These are phyloP conservation scores for Russula olivacea DNA, from an alignment of 768 basidiomycete genomes.

Conservation along the genomic window DNA sequence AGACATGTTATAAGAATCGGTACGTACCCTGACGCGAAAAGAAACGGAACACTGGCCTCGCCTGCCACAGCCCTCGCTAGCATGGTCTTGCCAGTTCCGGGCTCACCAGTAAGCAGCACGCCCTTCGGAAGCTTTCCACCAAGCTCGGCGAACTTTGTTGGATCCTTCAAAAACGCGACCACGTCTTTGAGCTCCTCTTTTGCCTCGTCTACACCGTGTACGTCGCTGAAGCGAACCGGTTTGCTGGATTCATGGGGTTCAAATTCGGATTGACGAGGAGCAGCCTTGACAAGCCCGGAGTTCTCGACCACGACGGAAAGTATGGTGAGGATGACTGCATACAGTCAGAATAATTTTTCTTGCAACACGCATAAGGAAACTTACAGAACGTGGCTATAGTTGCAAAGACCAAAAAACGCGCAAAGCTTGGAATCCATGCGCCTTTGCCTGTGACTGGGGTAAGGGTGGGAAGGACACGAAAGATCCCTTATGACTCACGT, in stretches of 20 bases:
- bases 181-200: conserved; percentile 94
- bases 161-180: conserved; percentile 93
- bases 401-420: conserved; percentile 55
- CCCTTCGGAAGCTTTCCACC: conserved; percentile 96
- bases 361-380: conserved; percentile 28
- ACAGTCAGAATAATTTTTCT: background rate
- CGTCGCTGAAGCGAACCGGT: conserved; percentile 84
- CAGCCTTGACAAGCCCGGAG: conserved; percentile 87
- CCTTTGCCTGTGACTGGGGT: conserved; percentile 50
- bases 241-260: conserved; percentile 71
- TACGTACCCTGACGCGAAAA: conserved; percentile 80
- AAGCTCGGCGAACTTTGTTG: conserved; percentile 79
- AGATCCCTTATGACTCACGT: conserved; percentile 43
- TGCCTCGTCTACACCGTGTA: conserved; percentile 96
- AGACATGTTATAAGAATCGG: background rate
- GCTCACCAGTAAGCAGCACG: conserved; percentile 82
- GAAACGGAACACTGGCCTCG: conserved; percentile 96
- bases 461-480: background rate
- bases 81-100: conserved; percentile 97
- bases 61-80: conserved; percentile 96
- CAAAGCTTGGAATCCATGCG: conserved; percentile 54
- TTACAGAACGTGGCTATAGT: conserved; percentile 60
- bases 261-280: conserved; percentile 74
- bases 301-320: conserved; percentile 89
- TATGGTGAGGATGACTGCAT: conserved; percentile 71